A percentile compares a stretch with the other conserved stretches of the same genome.
Evolutionary conservation across 257 asterid species (phyloP).

Genomic region (Solanum virginianum): DNA sequence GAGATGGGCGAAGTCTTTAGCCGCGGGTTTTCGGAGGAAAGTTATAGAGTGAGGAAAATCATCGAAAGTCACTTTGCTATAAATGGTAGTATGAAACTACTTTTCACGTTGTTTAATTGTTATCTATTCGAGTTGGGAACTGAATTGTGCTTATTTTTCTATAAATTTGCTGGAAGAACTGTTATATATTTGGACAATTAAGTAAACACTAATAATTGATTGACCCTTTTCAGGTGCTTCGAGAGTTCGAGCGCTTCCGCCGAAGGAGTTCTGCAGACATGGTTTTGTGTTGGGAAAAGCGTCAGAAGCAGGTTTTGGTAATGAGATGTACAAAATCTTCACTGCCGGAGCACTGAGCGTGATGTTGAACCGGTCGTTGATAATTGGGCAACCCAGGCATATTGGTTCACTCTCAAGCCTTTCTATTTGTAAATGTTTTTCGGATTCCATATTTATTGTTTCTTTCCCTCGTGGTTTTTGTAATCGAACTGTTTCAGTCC

Average conservation of each 20-base stretch:
- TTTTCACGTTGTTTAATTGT: neutral
- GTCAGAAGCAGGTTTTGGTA: constrained; percentile 97
- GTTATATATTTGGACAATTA: neutral
- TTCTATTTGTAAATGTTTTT: constrained; percentile 25
- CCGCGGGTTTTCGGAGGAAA: constrained; percentile 45
- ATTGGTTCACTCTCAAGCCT: constrained; percentile 92
- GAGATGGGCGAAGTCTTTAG: constrained; percentile 80
- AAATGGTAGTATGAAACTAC: constrained; percentile 29
- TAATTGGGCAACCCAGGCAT: constrained; percentile 99
- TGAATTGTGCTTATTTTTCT: neutral
- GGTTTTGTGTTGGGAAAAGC: constrained; percentile 94
- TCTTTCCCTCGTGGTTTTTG: neutral
- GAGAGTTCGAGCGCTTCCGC: constrained; percentile 53
- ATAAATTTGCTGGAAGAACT: neutral
- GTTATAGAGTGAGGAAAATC: constrained; percentile 44
- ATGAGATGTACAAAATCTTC: constrained; percentile 87
- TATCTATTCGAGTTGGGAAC: neutral
- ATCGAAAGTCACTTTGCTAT: constrained; percentile 53
- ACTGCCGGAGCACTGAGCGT: constrained; percentile 93
- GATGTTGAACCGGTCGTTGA: constrained; percentile 95
- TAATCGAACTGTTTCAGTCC: neutral
- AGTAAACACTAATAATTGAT: neutral
- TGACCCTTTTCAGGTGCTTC: constrained; percentile 47
- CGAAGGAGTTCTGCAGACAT: constrained; percentile 75
- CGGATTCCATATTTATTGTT: constrained; percentile 1